These are phyloP conservation scores for Neofusicoccum laricinum DNA, from an alignment of 2,329 filamentous ascomycete genomes.

Conservation along the genomic window DNA sequence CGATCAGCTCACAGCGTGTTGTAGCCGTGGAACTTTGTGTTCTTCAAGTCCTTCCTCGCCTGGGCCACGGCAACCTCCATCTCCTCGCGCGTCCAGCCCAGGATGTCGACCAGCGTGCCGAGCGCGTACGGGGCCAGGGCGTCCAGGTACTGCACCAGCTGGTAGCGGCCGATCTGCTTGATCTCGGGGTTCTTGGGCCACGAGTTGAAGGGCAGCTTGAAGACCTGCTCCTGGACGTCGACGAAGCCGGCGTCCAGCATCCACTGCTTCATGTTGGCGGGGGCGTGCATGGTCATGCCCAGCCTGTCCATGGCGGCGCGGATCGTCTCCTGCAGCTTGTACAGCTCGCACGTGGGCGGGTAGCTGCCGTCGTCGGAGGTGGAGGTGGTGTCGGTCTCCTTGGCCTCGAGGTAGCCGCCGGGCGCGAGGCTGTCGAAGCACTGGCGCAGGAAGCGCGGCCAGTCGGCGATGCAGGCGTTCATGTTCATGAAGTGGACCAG, in stretches of 20 bases:
- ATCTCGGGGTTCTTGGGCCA: slow-evolving; percentile 18
- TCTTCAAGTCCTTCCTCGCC: slow-evolving; percentile 19
- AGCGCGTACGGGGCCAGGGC: slow-evolving; percentile 18
- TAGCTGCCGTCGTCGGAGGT: slow-evolving; percentile 6
- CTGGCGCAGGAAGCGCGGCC: slow-evolving; percentile 25
- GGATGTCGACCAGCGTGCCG: slow-evolving; percentile 4
- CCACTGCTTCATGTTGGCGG: slow-evolving; percentile 21
- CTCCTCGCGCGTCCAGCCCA: slow-evolving; percentile 14
- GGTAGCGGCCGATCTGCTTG: slow-evolving; percentile 18
- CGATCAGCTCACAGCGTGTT: slow-evolving; percentile 24
- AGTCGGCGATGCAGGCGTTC: slow-evolving; percentile 25
- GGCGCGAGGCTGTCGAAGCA: slow-evolving; percentile 40
- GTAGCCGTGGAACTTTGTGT: slow-evolving; percentile 23
- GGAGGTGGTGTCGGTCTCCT: slow-evolving; percentile 34
- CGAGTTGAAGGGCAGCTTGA: slow-evolving; percentile 19
- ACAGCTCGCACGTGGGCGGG: slow-evolving; percentile 23
- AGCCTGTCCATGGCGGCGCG: not conserved
- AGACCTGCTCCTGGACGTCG: slow-evolving; percentile 18
- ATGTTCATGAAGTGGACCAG: slow-evolving; percentile 24
- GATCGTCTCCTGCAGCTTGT: slow-evolving; percentile 1
- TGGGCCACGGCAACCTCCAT: slow-evolving; percentile 18
- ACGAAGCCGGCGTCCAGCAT: slow-evolving; percentile 22
- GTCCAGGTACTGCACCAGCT: slow-evolving; percentile 20
- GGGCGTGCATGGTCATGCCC: slow-evolving; percentile 1
- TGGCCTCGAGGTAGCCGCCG: slow-evolving; percentile 52